Evolutionary conservation across 352 stramenopile genomes (phyloP).

Genomic region (Pythium insidiosum): DNA sequence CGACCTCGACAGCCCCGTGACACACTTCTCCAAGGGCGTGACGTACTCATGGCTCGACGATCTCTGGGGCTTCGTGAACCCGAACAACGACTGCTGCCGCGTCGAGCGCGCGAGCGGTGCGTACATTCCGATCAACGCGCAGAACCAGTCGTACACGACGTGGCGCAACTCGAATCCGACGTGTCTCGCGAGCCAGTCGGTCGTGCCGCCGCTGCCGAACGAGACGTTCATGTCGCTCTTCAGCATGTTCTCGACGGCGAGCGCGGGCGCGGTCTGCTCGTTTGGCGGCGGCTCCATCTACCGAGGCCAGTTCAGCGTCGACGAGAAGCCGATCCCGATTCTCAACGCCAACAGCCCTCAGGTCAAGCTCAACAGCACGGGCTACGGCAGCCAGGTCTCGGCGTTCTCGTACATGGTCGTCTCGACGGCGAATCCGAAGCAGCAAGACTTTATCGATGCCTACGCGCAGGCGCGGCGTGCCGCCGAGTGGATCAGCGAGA

Average conservation of each 20-base stretch:
- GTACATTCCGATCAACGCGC: slow-evolving; percentile 31
- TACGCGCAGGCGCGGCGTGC: slow-evolving; percentile 52
- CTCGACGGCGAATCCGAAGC: slow-evolving; percentile 28
- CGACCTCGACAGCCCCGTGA: slow-evolving; percentile 21
- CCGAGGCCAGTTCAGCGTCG: slow-evolving; percentile 57
- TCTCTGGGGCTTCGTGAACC: slow-evolving; percentile 59
- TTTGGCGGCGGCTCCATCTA: slow-evolving; percentile 59
- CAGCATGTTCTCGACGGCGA: slow-evolving; percentile 52
- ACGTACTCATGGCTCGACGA: slow-evolving; percentile 74
- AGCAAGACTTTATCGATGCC: slow-evolving; percentile 27
- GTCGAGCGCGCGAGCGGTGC: slow-evolving; percentile 25
- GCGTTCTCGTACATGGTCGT: slow-evolving; percentile 66
- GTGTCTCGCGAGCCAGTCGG: slow-evolving; percentile 28
- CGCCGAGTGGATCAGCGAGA: slow-evolving; percentile 57
- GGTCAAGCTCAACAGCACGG: slow-evolving; percentile 38
- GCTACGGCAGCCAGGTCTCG: slow-evolving; percentile 39
- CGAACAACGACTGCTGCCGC: slow-evolving; percentile 58
- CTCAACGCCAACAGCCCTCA: slow-evolving; percentile 16
- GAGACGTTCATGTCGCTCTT: slow-evolving; percentile 68
- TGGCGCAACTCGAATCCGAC: slow-evolving; percentile 15
- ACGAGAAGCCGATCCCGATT: slow-evolving; percentile 39
- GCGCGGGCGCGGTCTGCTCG: slow-evolving; percentile 31
- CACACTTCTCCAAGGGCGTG: slow-evolving; percentile 35
- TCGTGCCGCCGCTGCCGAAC: slow-evolving; percentile 25
- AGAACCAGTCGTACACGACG: slow-evolving; percentile 24